Conservation (phyloP, 192 early-diverging fungal genomes). For the Linderina pennispora region DNA sequence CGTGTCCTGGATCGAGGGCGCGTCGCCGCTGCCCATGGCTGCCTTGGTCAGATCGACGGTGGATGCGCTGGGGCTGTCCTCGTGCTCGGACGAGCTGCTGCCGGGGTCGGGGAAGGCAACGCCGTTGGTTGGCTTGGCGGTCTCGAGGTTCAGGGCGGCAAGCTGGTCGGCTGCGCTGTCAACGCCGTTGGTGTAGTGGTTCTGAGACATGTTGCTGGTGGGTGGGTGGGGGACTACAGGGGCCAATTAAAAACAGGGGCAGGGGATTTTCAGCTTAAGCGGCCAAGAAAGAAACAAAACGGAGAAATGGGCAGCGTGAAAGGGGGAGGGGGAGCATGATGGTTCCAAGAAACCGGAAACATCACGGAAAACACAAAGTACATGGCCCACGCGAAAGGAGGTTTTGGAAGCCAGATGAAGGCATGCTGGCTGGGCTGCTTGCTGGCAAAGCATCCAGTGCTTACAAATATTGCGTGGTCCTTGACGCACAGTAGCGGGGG, state of each 20-base stretch:
- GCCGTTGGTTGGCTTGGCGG: constrained; percentile 7
- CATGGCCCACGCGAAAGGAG: no score
- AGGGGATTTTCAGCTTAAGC: not conserved
- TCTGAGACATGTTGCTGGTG: not conserved
- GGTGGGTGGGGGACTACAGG: no score
- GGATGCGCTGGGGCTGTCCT: constrained; percentile 26
- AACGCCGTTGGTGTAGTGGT: not conserved
- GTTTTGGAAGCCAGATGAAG: no score
- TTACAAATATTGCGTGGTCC: no score
- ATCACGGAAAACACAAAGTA: no score
- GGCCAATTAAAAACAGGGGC: no score
- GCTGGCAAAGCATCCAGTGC: no score
- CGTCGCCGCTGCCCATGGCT: no score
- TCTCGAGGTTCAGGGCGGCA: not conserved
- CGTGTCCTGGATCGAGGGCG: constrained; percentile 45
- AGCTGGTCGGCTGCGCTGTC: not conserved
- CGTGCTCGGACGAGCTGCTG: constrained; percentile 15
- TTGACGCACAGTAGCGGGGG: no score
- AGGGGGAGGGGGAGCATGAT: no score
- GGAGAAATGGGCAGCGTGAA: not conserved
- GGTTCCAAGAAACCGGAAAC: no score
- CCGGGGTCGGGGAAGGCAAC: constrained; percentile 27
- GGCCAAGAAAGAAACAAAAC: not conserved
- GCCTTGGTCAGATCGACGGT: constrained; percentile 18
- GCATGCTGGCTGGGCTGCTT: no score